Evolutionary conservation across 192 early-diverging fungal genomes (phyloP).

Genomic region (Backusella mclennaniae): DNA sequence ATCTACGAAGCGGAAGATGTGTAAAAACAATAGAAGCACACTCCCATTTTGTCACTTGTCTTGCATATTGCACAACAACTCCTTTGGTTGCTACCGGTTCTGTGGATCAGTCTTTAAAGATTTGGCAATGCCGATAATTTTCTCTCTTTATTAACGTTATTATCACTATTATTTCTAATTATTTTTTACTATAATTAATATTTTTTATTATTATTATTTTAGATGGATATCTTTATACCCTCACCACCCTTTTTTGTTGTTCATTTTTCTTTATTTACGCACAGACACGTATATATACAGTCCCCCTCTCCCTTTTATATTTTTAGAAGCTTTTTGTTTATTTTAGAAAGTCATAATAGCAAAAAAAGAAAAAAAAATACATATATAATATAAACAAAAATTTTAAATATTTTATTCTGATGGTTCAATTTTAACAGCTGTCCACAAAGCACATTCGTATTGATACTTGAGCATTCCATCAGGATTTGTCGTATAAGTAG

Average conservation of each 20-base stretch:
- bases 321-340: background rate
- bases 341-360: background rate
- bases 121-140: conserved; percentile 70
- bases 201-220: background rate
- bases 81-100: conserved; percentile 84
- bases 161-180: background rate
- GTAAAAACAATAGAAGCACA: conserved; percentile 84
- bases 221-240: background rate
- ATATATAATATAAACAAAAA: background rate
- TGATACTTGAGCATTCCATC: conserved; percentile 82
- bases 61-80: conserved; percentile 63
- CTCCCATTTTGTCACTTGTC: conserved; percentile 85
- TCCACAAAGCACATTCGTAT: conserved; percentile 75
- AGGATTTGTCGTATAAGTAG: conserved; percentile 76
- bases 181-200: background rate
- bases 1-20: conserved; percentile 80
- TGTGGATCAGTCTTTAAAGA: conserved; percentile 72
- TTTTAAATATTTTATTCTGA: background rate
- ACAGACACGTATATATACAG: conserved; percentile 4
- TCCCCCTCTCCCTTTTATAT: background rate
- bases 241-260: background rate
- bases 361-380: background rate
- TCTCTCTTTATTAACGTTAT: background rate
- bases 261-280: background rate
- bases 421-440: conserved; percentile 45